Evolutionary conservation across 1,139 yeast species (phyloP), one percentile per base, ranked within the genome.

Genomic region (Candida pseudoviswanathii): DNA sequence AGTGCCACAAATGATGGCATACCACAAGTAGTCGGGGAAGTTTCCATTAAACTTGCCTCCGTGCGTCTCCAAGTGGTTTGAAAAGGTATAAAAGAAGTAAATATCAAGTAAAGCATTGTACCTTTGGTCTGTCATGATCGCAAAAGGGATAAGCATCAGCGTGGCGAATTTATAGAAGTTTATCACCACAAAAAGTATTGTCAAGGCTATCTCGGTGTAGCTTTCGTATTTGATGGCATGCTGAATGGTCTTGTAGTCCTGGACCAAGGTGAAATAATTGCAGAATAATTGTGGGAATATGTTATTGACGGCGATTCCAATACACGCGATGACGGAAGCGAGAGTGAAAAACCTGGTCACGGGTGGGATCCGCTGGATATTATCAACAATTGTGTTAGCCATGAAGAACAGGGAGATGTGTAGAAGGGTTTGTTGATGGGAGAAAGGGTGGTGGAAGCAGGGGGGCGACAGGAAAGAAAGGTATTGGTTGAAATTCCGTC

Each of bases 21-120:
- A 83, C 75, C 81, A 83, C 29, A 80, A 63, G 57, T 80, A 82
- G 60, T 84, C 87, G 1, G 85, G 81, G 47, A 78, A 69, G 52
- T 75, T 77, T 25, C 79, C 70, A 42, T 65, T 70, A 62, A 83
- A 83, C 58, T 82, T 82, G 11, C 80, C 80, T 45, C 71, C 73
- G 16, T 51, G 47, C 33, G 64, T 62, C 60, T 83, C 89, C 47
- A 83, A 66, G 32, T 82, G 81, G 53, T 76, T 76, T 48, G 85
- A 80, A 64, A 80, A 82, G 4, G 78, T 74, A 63, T 83, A 83
- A 50, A 82, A 71, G 67, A 81, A 77, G 60, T 82, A 83, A 10
- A 80, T 73, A 51, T 81, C 85, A 65, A 81, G 65, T 44, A 82
- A 62, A 0, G 73, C 82, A 52, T 67, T 71, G 63, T 79, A 68